Conservation (phyloP, 345 rosid genomes). For the Eucalyptus camaldulensis region DNA sequence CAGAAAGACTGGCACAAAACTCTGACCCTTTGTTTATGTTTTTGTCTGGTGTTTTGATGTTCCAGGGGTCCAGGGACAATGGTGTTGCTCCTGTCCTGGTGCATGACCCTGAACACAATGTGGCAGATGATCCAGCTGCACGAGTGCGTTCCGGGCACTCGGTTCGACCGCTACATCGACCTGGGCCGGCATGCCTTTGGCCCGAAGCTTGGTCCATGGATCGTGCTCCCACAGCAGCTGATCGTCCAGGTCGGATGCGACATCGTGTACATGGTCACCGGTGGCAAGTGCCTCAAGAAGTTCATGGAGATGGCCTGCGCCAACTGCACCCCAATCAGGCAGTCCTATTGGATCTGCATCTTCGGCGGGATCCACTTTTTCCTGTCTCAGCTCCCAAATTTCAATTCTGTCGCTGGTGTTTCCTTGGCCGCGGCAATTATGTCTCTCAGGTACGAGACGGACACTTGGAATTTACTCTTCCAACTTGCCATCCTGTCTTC, state of each 20-base stretch:
- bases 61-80: constrained; percentile 84
- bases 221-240: constrained; percentile 88
- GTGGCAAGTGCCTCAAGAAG: constrained; percentile 87
- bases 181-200: constrained; percentile 86
- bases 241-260: constrained; percentile 88
- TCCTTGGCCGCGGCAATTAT: constrained; percentile 91
- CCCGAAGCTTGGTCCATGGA: constrained; percentile 69
- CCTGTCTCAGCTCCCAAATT: constrained; percentile 87
- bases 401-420: constrained; percentile 87
- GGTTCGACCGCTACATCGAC: constrained; percentile 88
- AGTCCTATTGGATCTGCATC: constrained; percentile 84
- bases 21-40: not conserved
- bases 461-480: not conserved
- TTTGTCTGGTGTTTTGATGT: not conserved
- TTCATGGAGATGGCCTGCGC: constrained; percentile 70
- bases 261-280: constrained; percentile 97
- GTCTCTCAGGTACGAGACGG: constrained; percentile 57
- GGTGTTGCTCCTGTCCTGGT: constrained; percentile 63
- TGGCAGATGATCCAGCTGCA: constrained; percentile 98
- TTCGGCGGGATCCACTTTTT: constrained; percentile 85
- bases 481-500: not conserved
- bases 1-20: not conserved
- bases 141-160: constrained; percentile 81
- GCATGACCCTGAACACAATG: constrained; percentile 83
- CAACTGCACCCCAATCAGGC: constrained; percentile 49